Evolutionary conservation across 2,329 filamentous ascomycete genomes (phyloP).

Genomic region (Akanthomyces lecanii): DNA sequence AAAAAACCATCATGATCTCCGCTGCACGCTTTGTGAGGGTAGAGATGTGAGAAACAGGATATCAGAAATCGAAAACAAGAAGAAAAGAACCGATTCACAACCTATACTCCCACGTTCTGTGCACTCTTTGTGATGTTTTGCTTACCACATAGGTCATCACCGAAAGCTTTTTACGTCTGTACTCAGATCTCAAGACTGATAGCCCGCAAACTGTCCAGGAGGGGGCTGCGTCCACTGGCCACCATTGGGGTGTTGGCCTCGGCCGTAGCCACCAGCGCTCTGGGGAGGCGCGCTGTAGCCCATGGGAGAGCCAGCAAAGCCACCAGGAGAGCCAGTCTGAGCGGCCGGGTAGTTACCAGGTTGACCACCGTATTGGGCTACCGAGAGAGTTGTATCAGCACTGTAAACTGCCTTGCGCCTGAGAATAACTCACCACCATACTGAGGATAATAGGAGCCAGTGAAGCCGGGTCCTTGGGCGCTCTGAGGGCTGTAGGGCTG

Average conservation of each 20-base stretch:
- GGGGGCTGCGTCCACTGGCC: slow-evolving; percentile 51
- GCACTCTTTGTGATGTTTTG: slow-evolving; percentile 5
- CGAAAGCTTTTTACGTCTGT: background rate
- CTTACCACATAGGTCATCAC: background rate
- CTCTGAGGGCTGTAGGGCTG: slow-evolving; percentile 69
- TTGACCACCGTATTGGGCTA: slow-evolving; percentile 58
- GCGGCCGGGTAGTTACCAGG: slow-evolving; percentile 57
- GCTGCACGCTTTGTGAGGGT: slow-evolving; percentile 3
- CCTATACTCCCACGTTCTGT: slow-evolving; percentile 11
- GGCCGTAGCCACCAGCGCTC: slow-evolving; percentile 80
- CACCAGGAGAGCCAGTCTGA: slow-evolving; percentile 57
- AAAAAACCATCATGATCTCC: slow-evolving; percentile 17
- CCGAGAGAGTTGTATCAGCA: slow-evolving; percentile 15
- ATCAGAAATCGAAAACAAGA: slow-evolving; percentile 19
- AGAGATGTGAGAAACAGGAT: slow-evolving; percentile 13
- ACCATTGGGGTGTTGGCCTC: slow-evolving; percentile 59
- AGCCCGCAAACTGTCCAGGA: slow-evolving; percentile 55
- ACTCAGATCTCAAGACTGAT: slow-evolving; percentile 49
- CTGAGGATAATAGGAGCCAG: slow-evolving; percentile 89
- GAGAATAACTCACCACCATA: slow-evolving; percentile 65
- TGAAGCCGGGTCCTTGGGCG: slow-evolving; percentile 66
- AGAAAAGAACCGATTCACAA: slow-evolving; percentile 12
- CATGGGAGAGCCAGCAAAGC: slow-evolving; percentile 64
- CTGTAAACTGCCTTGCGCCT: background rate
- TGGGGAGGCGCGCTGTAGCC: slow-evolving; percentile 62